A percentile compares a stretch with the other conserved stretches of the same genome.
phyloP scores from a whole-genome alignment of 768 basidiomycete genomes.

The Hericium alpestre region DNA sequence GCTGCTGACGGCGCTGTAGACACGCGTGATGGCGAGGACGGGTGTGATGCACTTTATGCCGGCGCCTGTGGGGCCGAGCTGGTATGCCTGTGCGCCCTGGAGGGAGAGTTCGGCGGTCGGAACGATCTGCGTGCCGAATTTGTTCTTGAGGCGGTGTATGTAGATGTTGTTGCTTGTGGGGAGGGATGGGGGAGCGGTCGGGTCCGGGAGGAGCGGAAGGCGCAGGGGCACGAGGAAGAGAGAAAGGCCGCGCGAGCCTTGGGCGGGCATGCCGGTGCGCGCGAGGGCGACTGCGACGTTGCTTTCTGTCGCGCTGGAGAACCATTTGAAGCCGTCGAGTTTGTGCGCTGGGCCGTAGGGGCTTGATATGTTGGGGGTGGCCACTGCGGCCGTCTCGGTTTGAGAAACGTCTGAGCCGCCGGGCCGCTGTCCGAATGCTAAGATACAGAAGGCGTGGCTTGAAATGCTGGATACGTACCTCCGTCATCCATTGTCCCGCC shows the following conservation, averaged over 20 bases:
- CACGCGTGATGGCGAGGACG: constrained; percentile 68
- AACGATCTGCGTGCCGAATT: constrained; percentile 62
- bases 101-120: constrained; percentile 71
- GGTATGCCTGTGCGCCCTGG: constrained; percentile 47
- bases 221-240: constrained; percentile 63
- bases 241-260: constrained; percentile 58
- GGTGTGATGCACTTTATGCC: constrained; percentile 62
- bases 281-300: constrained; percentile 64
- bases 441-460: not conserved
- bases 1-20: constrained; percentile 51
- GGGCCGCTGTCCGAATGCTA: constrained; percentile 34
- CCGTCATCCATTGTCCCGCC: constrained; percentile 81
- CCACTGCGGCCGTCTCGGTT: constrained; percentile 53
- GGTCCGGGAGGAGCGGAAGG: constrained; percentile 37
- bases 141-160: constrained; percentile 68
- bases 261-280: constrained; percentile 47
- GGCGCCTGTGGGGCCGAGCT: constrained; percentile 44
- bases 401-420: constrained; percentile 70
- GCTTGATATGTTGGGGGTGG: constrained; percentile 22
- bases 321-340: constrained; percentile 73
- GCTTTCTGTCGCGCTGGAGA: constrained; percentile 74
- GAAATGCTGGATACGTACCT: constrained; percentile 27
- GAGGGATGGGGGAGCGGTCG: constrained; percentile 30
- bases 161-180: constrained; percentile 54
- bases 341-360: constrained; percentile 41